Conservation (phyloP, 176 grass and related monocot genomes). For the Tillandsia leiboldiana region DNA sequence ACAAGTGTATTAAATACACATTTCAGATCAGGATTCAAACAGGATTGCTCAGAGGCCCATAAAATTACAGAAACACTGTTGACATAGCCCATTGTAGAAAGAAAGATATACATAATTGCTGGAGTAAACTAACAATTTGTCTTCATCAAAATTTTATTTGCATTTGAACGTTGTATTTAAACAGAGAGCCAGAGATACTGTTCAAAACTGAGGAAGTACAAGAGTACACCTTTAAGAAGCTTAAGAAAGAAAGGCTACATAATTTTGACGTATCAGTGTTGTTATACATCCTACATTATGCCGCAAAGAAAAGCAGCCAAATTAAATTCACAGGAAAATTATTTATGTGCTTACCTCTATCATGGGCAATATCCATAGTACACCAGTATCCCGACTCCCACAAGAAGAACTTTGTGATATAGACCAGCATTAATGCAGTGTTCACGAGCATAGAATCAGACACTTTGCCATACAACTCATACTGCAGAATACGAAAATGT, state of each 20-base stretch:
- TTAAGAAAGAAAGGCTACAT: neutral
- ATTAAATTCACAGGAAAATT: too few species aligned
- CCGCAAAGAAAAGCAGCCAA: neutral
- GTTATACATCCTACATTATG: neutral
- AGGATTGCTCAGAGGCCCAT: too few species aligned
- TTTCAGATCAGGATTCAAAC: too few species aligned
- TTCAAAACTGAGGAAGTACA: neutral
- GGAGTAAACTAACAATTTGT: neutral
- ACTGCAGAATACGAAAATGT: conserved; percentile 38
- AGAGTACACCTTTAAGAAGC: neutral
- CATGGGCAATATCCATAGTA: conserved; percentile 99
- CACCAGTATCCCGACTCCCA: conserved; percentile 99
- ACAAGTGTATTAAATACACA: too few species aligned
- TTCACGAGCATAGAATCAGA: conserved; percentile 97
- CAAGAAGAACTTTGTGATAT: conserved; percentile 98
- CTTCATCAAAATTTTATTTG: neutral
- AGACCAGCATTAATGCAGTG: conserved; percentile 88
- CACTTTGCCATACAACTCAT: conserved; percentile 71
- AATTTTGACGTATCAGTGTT: neutral
- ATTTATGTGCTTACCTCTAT: conserved; percentile 48
- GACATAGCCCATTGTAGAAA: too few species aligned
- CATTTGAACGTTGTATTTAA: neutral
- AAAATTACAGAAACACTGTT: too few species aligned
- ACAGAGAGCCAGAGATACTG: neutral
- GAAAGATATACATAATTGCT: neutral